A percentile compares a stretch with the other conserved stretches of the same genome.
These are phyloP conservation scores for Cicer pinnatifidum DNA, from an alignment of 306 rosid species.

Conservation along the genomic window DNA sequence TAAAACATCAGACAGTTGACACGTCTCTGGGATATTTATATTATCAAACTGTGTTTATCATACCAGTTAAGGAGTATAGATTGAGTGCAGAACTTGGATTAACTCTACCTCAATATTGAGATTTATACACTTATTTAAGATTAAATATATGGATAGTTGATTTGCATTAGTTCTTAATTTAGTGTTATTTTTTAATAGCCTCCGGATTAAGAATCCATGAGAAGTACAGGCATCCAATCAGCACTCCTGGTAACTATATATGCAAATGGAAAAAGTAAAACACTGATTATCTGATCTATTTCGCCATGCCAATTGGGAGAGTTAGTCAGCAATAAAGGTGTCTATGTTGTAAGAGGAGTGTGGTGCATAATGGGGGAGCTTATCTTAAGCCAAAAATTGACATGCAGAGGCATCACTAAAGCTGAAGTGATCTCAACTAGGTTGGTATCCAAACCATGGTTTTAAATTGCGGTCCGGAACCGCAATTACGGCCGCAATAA, in stretches of 20 bases:
- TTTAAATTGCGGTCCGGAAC: no score
- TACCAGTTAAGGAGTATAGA: constrained; percentile 27
- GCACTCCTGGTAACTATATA: background rate
- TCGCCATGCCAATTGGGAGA: background rate
- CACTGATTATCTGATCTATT: no score
- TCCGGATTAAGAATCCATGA: background rate
- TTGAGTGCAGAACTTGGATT: no score
- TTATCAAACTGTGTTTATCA: constrained; percentile 6
- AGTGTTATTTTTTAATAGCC: background rate
- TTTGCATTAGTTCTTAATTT: background rate
- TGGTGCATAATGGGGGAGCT: background rate
- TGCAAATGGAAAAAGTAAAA: background rate
- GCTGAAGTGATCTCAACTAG: no score
- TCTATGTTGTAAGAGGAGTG: background rate
- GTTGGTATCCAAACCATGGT: no score
- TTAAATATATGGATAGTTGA: background rate
- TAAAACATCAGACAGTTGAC: constrained; percentile 15
- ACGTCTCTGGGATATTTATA: constrained; percentile 18
- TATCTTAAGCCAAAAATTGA: no score
- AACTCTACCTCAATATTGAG: background rate
- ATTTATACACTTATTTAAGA: background rate
- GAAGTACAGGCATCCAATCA: background rate
- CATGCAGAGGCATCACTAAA: no score
- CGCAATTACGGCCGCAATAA: no score
- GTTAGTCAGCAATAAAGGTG: background rate